A percentile compares a stretch with the other conserved stretches of the same genome.
These are phyloP conservation scores for Trichocladium antarcticum DNA, from an alignment of 495 filamentous ascomycete species.

Conservation along the genomic window DNA sequence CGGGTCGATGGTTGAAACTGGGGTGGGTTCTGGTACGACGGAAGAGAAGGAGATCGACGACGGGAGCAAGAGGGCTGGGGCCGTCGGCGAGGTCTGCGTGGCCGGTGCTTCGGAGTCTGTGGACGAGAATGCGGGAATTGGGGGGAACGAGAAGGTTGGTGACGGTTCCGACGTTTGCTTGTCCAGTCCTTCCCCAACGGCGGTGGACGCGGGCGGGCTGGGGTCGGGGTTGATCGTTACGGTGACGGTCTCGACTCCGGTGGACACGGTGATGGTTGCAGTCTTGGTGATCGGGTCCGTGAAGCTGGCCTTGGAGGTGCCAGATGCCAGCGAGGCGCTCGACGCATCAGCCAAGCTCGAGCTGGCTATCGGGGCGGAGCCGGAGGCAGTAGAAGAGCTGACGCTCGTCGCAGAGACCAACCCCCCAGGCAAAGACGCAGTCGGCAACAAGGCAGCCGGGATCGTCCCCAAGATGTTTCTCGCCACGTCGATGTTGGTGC, in stretches of 20 bases:
- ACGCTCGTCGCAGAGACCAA: background rate
- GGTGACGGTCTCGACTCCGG: background rate
- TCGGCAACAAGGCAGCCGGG: constrained; percentile 2
- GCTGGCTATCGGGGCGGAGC: background rate
- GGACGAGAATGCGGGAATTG: too few species aligned
- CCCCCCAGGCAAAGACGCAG: background rate
- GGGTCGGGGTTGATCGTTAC: constrained; percentile 5
- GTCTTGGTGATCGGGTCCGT: constrained; percentile 7
- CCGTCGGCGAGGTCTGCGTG: too few species aligned
- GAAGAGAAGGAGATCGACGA: too few species aligned
- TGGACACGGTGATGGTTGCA: background rate
- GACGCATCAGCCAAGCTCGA: background rate
- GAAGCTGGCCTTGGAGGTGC: too few species aligned
- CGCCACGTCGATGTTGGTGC: constrained; percentile 22
- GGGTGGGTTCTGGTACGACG: background rate
- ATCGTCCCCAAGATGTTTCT: constrained; percentile 18
- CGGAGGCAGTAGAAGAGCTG: background rate
- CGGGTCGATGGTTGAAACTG: background rate
- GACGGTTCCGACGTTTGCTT: too few species aligned
- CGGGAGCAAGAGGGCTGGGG: too few species aligned
- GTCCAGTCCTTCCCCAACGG: background rate
- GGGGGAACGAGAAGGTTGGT: too few species aligned
- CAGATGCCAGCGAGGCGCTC: background rate
- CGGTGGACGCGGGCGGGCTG: background rate
- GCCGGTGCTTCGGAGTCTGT: too few species aligned